Evolutionary conservation across 2,329 filamentous ascomycete genomes (phyloP).

Genomic region (Penicillium olsonii): DNA sequence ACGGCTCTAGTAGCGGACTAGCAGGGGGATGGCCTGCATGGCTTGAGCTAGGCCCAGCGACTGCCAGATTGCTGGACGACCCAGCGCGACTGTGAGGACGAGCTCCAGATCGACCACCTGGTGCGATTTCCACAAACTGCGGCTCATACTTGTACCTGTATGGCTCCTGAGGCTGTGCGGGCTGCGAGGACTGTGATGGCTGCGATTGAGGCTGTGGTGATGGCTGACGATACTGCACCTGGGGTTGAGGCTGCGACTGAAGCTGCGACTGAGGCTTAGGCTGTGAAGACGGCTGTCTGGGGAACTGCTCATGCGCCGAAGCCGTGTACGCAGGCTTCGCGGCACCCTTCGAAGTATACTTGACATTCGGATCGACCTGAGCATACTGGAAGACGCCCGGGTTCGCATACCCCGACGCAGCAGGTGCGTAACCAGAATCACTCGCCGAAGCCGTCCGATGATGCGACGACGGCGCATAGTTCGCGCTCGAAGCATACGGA

Average conservation of each 20-base stretch:
- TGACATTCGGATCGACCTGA: conserved; percentile 41
- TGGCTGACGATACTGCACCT: not conserved
- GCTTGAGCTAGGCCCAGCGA: conserved; percentile 28
- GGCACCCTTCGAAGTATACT: conserved; percentile 37
- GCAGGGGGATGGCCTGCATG: conserved; percentile 60
- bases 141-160: conserved; percentile 21
- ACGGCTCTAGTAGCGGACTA: conserved; percentile 87
- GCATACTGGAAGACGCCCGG: conserved; percentile 41
- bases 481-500: conserved; percentile 23
- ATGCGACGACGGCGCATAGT: conserved; percentile 28
- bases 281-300: conserved; percentile 13
- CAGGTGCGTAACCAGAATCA: conserved; percentile 20
- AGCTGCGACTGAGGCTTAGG: not conserved
- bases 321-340: conserved; percentile 27
- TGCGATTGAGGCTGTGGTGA: conserved; percentile 7
- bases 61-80: conserved; percentile 43
- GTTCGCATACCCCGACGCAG: conserved; percentile 30
- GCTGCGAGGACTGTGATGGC: conserved; percentile 3
- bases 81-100: conserved; percentile 39
- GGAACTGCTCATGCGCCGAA: conserved; percentile 29
- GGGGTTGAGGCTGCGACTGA: not conserved
- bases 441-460: conserved; percentile 33
- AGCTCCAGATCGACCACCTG: conserved; percentile 24
- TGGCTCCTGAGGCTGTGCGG: not conserved
- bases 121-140: conserved; percentile 38